Conservation (phyloP, 2,329 filamentous ascomycete genomes). For the Chaetothyriales sp. region DNA sequence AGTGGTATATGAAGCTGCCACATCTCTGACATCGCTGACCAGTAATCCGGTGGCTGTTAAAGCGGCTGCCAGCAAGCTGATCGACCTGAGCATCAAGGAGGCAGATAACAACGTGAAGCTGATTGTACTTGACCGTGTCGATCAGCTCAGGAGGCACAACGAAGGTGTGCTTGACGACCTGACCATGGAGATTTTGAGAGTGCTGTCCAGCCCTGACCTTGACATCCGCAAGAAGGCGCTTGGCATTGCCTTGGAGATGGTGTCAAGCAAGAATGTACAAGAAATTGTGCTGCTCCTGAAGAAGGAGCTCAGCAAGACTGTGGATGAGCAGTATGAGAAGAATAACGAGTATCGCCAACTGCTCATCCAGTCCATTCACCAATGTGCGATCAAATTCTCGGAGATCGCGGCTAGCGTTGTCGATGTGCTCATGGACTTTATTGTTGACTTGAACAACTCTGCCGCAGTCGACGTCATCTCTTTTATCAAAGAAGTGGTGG, state of each 20-base stretch:
- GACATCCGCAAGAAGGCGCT: conserved; percentile 89
- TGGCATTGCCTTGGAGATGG: conserved; percentile 85
- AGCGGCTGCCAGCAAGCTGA: conserved; percentile 87
- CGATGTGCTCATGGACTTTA: conserved; percentile 95
- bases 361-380: conserved; percentile 91
- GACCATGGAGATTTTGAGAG: conserved; percentile 91
- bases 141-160: conserved; percentile 72
- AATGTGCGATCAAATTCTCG: conserved; percentile 97
- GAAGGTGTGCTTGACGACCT: conserved; percentile 85
- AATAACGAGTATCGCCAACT: conserved; percentile 89
- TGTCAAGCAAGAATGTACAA: conserved; percentile 96
- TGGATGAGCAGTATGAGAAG: conserved; percentile 98
- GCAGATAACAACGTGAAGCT: conserved; percentile 98
- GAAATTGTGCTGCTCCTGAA: conserved; percentile 92
- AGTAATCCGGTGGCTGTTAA: conserved; percentile 96
- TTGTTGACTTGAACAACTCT: conserved; percentile 92
- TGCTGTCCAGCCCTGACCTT: conserved; percentile 86
- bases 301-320: conserved; percentile 93
- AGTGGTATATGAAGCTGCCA: conserved; percentile 93
- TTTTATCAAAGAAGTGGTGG: conserved; percentile 97
- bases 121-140: conserved; percentile 88
- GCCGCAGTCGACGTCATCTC: conserved; percentile 96
- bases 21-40: conserved; percentile 81
- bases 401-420: conserved; percentile 95
- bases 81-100: conserved; percentile 93